Conservation (phyloP, 2,329 filamentous ascomycete genomes). For the Gremmenia infestans region DNA sequence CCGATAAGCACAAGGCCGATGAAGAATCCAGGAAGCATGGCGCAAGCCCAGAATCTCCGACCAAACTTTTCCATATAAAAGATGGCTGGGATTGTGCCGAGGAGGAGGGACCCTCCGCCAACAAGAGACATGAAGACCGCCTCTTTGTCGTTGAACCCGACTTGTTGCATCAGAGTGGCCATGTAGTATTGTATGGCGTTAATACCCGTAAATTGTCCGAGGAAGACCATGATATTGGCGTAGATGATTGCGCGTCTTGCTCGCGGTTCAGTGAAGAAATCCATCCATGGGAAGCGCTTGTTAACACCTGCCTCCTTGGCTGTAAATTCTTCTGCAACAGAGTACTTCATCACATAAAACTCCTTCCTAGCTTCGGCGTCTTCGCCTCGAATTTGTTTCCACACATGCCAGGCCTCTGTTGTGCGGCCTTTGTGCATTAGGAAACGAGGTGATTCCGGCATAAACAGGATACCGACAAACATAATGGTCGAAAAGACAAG, state of each 20-base stretch:
- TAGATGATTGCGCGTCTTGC: conserved; percentile 62
- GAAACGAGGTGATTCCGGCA: conserved; percentile 65
- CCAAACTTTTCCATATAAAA: conserved; percentile 69
- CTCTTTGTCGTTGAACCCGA: conserved; percentile 58
- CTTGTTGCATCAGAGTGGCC: conserved; percentile 59
- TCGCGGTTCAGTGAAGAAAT: conserved; percentile 66
- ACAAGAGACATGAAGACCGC: conserved; percentile 72
- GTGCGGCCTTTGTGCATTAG: conserved; percentile 62
- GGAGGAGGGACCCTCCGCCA: conserved; percentile 60
- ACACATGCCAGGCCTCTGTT: conserved; percentile 60
- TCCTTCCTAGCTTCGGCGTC: conserved; percentile 57
- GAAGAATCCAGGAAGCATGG: conserved; percentile 68
- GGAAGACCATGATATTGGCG: conserved; percentile 64
- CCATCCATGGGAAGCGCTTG: conserved; percentile 62
- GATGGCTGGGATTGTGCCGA: conserved; percentile 64
- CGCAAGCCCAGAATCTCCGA: conserved; percentile 69
- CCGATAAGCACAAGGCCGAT: conserved; percentile 64
- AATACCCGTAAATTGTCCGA: conserved; percentile 67
- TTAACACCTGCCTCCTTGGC: conserved; percentile 45
- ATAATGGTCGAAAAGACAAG: conserved; percentile 64
- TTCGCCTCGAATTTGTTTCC: conserved; percentile 66
- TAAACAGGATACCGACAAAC: conserved; percentile 61
- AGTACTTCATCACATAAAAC: conserved; percentile 67
- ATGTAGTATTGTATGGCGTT: conserved; percentile 72
- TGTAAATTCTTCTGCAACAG: conserved; percentile 52